A percentile compares a stretch with the other conserved stretches of the same genome.
phyloP scores from a whole-genome alignment of 768 basidiomycete genomes.

The Panellus pusillus region DNA sequence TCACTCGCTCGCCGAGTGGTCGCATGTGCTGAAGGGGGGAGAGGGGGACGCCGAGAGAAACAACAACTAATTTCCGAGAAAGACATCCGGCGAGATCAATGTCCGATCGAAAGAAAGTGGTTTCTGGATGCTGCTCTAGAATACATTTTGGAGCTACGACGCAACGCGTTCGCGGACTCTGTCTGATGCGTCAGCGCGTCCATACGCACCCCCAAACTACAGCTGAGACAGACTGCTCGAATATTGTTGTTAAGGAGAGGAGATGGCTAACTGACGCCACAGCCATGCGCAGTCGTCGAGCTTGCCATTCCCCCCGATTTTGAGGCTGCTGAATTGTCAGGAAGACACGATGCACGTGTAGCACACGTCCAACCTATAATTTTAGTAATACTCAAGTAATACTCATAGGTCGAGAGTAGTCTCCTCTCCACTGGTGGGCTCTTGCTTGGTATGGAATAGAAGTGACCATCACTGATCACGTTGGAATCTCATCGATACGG shows the following conservation, averaged over 20 bases:
- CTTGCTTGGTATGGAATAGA: conserved; percentile 14
- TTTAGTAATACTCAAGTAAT: too few relatives aligned
- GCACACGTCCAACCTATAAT: conserved; percentile 8
- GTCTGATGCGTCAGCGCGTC: not conserved
- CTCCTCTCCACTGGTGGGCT: conserved; percentile 4
- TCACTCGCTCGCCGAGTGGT: conserved; percentile 11
- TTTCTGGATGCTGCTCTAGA: not conserved
- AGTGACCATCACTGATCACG: not conserved
- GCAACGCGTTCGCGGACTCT: not conserved
- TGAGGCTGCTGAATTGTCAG: not conserved
- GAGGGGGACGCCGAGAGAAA: too few relatives aligned
- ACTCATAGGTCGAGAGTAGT: conserved; percentile 5
- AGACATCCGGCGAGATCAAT: not conserved
- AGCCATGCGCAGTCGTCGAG: conserved; percentile 8
- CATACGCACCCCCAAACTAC: conserved; percentile 3
- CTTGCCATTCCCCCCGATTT: conserved; percentile 5
- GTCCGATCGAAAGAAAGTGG: not conserved
- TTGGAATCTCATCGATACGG: conserved; percentile 7
- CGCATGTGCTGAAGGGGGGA: not conserved
- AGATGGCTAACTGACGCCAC: not conserved
- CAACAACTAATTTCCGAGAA: not conserved
- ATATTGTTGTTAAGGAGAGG: not conserved
- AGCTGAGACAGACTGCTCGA: not conserved
- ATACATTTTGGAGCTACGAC: conserved; percentile 2
- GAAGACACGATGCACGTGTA: conserved; percentile 11